Base-by-base conservation (phyloP, 1,139 yeast species). In the Chernovozyma aurita region DNA sequence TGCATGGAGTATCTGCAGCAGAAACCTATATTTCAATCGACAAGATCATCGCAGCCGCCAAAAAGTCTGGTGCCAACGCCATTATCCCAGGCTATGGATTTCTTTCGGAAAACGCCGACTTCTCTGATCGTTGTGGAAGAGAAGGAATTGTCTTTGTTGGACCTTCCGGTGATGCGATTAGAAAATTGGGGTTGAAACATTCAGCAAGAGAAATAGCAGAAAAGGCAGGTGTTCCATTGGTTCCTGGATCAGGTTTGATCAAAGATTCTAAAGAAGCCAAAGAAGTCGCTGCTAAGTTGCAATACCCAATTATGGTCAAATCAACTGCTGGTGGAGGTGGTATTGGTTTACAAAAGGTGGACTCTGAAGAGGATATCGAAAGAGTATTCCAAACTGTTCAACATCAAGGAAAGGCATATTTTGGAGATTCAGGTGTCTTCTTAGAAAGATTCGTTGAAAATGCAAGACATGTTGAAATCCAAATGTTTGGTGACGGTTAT, bases 291-390 rank as follows among this genome's bases (percentile, higher is more conserved):
- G 80, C 76, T 17, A 66, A 76, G 47, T 70, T 92, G 38, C 87
- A 80, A 43, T 92, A 86, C 53, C 97, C 98, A 18, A 77, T 92
- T 31, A 92, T 92, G 97, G 85, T 92, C 37, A 92, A 92, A 63
- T 85, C 95, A 16, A 90, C 97, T 43, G 97, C 97, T 25, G 98
- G 98, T 58, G 98, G 98, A 52, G 98, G 98, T 59, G 98, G 98
- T 62, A 92, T 90, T 53, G 98, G 98, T 45, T 70, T 92, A 50
- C 97, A 88, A 58, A 84, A 88, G 57, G 97, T 90, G 42, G 95
- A 88, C 52, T 73, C 79, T 30, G 86, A 78, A 48, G 78, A 62
- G 13, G 96, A 90, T 41, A 79, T 90, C 43, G 85, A 78, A 61
- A 67, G 84, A 45, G 95, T 90, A 13, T 90, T 87, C 61, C 84